Evolutionary conservation across 805 yeast genomes (phyloP), one percentile per base, ranked within the genome.

Genomic region (Yamadazyma philogaea): DNA sequence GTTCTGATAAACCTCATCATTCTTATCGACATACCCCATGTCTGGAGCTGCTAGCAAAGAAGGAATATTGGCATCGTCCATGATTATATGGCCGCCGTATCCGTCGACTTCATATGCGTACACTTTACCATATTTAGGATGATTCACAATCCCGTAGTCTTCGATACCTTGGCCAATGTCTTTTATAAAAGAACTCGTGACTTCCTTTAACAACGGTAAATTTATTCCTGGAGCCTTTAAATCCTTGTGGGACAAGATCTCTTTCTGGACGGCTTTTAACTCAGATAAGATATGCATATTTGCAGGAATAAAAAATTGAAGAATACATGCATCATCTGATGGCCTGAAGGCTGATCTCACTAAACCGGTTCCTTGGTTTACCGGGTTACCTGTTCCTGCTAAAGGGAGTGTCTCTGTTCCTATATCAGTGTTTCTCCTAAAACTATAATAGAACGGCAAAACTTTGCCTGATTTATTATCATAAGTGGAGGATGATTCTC

Each of bases 11-110:
- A 87, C 59, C 32, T 67, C 68, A 56, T 87, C 83, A 26, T 69
- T 58, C 4, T 48, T 54, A 6, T 66, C 60, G 6, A 79, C 51
- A 57, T 77, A 84, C 0, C 95, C 95, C 55, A 86, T 61, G 49
- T 86, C 90, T 0, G 96, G 96, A 24, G 89, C 68, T 1, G 96
- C 77, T 31, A 88, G 65, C 26, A 87, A 54, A 1, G 95, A 86
- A 1, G 96, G 96, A 14, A 88, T 70, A 55, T 89, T 89, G 17
- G 96, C 96, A 61, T 88, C 96, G 60, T 88, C 96, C 95, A 88
- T 88, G 48, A 81, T 70, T 18, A 77, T 65, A 0, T 73, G 49
- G 20, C 93, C 72, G 2, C 95, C 95, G 56, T 75, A 88, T 0
- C 96, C 96, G 59, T 89, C 96, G 15, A 88, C 82, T 59, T 88